Evolutionary conservation across 257 asterid species (phyloP), one percentile per base, ranked within the genome.

Genomic region (Gardenia jasminoides): DNA sequence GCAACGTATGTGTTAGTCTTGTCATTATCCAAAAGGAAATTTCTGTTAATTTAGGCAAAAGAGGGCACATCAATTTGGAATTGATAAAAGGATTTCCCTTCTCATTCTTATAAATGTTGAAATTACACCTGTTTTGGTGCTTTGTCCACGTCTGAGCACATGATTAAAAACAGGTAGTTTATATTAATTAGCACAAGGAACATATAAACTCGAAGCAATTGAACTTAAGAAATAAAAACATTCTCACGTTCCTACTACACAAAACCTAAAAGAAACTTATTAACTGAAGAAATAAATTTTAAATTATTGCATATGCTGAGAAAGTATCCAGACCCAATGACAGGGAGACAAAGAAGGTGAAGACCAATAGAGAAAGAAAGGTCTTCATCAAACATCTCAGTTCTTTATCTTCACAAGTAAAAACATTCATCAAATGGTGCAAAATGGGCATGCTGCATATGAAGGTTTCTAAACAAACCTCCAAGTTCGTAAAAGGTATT

Each of bases 401-500:
- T 7, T 58, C 75, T 52, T 41, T 26, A 67, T 17, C 44, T 58
- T 28, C 16, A 58, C 16, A 44, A 75, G 30, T 28, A 46, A 17
- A 39, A 17, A 39, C 13, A 54, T 54, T 54, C n/a, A 54, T 54
- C 62, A 54, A 19, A 54, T 54, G 62, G 26, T 54, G 62, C 62
- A 59, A 75, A 46, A 36, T 54, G 66, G 30, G 44, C 48, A 22
- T 26, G 26, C 62, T 9, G 31, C 44, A 44, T 33, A 9, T 0
- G 17, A 50, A 76, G 68, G 44, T 70, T 64, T 73, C 72, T 39
- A 44, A 81, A 84, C 91, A 82, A 88, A 95, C 99, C 98, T 93
- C 97, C 77, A 96, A 87, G 88, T 89, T 80, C 83, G 91, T 96
- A 82, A 93, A 96, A 65, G 99, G 96, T 77, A 84, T 46, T 41